Evolutionary conservation across 2,329 filamentous ascomycete genomes (phyloP).

Genomic region (Ophiostoma sp.): DNA sequence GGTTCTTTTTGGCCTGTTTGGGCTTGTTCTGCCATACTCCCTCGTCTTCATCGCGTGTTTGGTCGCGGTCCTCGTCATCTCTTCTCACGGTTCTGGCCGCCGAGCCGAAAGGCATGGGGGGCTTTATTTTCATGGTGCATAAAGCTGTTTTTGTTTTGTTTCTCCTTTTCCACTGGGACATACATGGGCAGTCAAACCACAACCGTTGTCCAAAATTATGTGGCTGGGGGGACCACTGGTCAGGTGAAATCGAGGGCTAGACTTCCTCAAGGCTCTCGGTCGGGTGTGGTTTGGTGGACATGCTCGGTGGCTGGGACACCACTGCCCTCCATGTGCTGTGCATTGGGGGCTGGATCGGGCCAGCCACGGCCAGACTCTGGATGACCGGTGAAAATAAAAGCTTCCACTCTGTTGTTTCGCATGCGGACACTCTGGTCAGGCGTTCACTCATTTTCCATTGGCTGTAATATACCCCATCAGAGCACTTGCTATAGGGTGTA

Average conservation of each 20-base stretch:
- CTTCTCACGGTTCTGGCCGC: neutral
- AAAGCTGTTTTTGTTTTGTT: neutral
- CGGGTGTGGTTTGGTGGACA: neutral
- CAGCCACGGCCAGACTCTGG: constrained; percentile 15
- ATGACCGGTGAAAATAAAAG: constrained; percentile 8
- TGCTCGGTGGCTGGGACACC: neutral
- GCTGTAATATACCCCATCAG: neutral
- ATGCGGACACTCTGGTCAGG: neutral
- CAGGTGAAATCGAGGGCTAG: neutral
- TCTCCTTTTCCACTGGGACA: neutral
- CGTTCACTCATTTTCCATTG: neutral
- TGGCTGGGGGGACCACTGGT: neutral
- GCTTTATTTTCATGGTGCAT: neutral
- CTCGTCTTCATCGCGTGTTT: neutral
- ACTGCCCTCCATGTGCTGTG: neutral
- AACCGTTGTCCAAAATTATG: neutral
- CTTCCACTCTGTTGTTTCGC: neutral
- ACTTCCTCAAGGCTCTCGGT: neutral
- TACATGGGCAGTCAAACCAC: neutral
- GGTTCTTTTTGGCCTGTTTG: neutral
- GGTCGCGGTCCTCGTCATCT: too few relatives aligned
- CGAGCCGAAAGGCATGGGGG: neutral
- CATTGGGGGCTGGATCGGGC: constrained; percentile 1
- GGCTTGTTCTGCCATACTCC: neutral
- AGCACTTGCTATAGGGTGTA: constrained; percentile 14